A percentile compares a stretch with the other conserved stretches of the same genome.
phyloP scores from a whole-genome alignment of 768 basidiomycete species.

The Hypholoma fasciculare region DNA sequence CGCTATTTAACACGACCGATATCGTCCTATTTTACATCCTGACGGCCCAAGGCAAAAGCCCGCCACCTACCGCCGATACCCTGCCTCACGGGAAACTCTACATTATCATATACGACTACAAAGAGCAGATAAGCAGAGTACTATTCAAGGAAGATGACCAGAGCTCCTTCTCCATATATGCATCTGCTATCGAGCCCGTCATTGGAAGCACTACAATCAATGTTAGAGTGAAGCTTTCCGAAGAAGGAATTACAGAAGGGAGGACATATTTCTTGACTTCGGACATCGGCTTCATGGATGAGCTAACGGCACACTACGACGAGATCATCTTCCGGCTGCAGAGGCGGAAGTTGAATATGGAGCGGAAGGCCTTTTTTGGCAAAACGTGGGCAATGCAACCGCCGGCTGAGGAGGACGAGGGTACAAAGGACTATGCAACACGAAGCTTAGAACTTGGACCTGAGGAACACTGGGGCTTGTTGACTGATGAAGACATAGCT shows the following conservation, averaged over 20 bases:
- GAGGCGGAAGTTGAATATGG: not conserved
- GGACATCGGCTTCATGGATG: slow-evolving; percentile 3
- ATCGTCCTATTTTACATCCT: slow-evolving; percentile 8
- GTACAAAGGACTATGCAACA: not conserved
- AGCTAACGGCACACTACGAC: slow-evolving; percentile 5
- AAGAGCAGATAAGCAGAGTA: slow-evolving; percentile 10
- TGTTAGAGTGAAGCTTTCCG: slow-evolving; percentile 1
- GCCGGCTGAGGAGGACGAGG: not conserved
- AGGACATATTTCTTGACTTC: slow-evolving; percentile 9
- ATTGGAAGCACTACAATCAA: not conserved
- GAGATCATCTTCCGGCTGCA: not conserved
- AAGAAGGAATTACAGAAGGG: not conserved
- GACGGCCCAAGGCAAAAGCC: not conserved
- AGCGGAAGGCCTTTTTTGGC: not conserved
- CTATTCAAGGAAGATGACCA: not conserved
- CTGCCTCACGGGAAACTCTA: slow-evolving; percentile 6
- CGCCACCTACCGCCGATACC: not conserved
- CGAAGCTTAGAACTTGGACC: not conserved
- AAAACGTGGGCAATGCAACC: slow-evolving; percentile 3
- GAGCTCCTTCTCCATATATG: slow-evolving; percentile 1
- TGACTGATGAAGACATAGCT: slow-evolving; percentile 3
- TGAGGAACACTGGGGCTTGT: not conserved
- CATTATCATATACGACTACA: slow-evolving; percentile 7
- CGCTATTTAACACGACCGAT: slow-evolving; percentile 1
- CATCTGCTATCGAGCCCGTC: not conserved